Base-by-base conservation (phyloP, 768 basidiomycete species). In the Agrocybe praecox region DNA sequence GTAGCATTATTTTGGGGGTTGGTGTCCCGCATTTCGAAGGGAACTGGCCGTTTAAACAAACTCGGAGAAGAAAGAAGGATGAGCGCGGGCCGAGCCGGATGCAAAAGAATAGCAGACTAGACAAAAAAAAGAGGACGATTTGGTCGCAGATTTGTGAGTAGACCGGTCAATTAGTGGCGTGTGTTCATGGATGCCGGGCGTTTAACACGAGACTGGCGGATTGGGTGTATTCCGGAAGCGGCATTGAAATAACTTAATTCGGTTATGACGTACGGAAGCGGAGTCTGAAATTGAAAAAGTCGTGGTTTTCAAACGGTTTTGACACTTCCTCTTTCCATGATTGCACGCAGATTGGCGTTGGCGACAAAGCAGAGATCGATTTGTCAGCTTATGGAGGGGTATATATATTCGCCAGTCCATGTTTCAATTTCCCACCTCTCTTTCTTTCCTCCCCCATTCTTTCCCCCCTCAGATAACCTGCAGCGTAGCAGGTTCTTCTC, bases 371-470 rank as follows among this genome's bases (percentile, higher is more conserved):
- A 59, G n/a, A 40, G 54, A 56, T 60, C 56, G 69, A 75, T 78
- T 77, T 68, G 76, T 75, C 71, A 79, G 71, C 77, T 65, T 55
- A 63, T 63, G 65, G 70, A 67, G 64, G 66, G 66, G 72, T 75
- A 79, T 77, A 76, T 70, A 73, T 71, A 73, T 63, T 64, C 53
- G 56, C 58, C 68, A 50, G 58, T 63, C 56, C 52, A 64, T 59
- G 59, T 58, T 66, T 66, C 62, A 55, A 53, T 64, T 61, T 65
- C 69, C 64, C 66, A 68, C 68, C 70, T 69, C 65, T 68, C 67
- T 67, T 72, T 71, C 70, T 68, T 72, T 66, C 69, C 68, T 67
- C 67, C 69, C 66, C 55, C 69, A 69, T 58, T 60, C 55, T 58
- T n/a, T 63, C 60, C 60, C 65, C 60, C 65, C 65, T 61, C 65